These are phyloP conservation scores for Syzygium aqueum DNA, from an alignment of 345 rosid genomes.

Conservation along the genomic window DNA sequence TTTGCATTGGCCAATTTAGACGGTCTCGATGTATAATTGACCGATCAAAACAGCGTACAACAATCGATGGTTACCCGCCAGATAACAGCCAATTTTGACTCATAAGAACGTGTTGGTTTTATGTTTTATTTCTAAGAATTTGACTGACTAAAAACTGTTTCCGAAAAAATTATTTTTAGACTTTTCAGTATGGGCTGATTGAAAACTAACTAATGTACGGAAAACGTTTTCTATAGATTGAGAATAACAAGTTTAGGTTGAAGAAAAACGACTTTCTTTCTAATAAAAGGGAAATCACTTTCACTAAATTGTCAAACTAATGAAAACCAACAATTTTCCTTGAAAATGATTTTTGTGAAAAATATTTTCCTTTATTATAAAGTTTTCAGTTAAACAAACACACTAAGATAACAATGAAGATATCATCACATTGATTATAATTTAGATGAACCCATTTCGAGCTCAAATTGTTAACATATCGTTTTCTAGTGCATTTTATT, in stretches of 20 bases:
- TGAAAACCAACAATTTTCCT: too few relatives aligned
- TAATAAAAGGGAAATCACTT: neutral
- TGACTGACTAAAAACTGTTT: neutral
- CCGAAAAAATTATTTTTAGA: accelerated
- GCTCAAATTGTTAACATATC: neutral
- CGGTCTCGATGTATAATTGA: neutral
- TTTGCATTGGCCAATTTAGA: neutral
- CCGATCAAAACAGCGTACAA: neutral
- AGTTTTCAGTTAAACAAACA: too few relatives aligned
- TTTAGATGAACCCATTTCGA: neutral
- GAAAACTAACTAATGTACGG: neutral
- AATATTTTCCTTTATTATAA: neutral
- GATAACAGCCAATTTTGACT: neutral
- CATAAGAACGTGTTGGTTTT: neutral
- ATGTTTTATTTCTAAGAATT: neutral
- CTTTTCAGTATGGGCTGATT: neutral
- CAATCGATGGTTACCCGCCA: neutral
- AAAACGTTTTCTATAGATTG: neutral
- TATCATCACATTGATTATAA: neutral
- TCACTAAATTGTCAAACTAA: neutral
- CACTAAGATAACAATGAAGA: too few relatives aligned
- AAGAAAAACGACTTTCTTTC: neutral
- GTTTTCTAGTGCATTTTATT: neutral
- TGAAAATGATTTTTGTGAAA: neutral
- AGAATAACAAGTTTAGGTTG: neutral